Base-by-base conservation (phyloP, 2,329 filamentous ascomycete genomes). In the Microcyclosporella mali region DNA sequence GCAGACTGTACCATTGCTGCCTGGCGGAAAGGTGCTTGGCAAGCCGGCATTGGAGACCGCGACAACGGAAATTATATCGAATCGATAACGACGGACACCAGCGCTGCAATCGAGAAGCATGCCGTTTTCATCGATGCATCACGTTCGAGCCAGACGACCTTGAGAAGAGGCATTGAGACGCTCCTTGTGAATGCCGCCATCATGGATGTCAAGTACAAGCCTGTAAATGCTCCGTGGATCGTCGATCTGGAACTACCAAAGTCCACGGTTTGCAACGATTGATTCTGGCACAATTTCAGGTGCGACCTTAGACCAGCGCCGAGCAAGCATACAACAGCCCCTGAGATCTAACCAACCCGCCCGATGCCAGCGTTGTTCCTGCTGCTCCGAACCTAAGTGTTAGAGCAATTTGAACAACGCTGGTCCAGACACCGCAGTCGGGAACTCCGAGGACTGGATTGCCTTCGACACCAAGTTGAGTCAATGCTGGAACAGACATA, bases 171-270 rank as follows among this genome's bases (percentile, higher is more conserved):
- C 0, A 58, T 68, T 42, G 72, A 79, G 58, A 79, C 75, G 2
- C 45, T 78, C 30, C 73, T 79, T 61, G 67, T 79, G 9, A 80
- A 81, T 62, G 75, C 75, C 2, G 73, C 74, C 52, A 72, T 80
- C 37, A 73, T 78, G 65, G 69, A 69, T 29, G 56, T 73, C 10
- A 47, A 49, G 10, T 42, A 49, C 31, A 55, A 59, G 27, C 68
- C 75, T 6, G 49, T 59, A 21, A 73, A 80, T 59, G 71, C 68
- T 29, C 73, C 75, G 1, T 79, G 75, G 73, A 45, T 79, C 32
- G 66, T 80, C 21, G 75, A 78, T 61, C 33, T 79, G 40, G 72
- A 78, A 56, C 43, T 64, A 33, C 57, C 54, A n/a, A 41, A 34
- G 33, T 11, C 16, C 11, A 6, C 30, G n/a, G 12, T n/a, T n/a